These are phyloP conservation scores for Paramecium biaurelia DNA, from an alignment of 73 alveolate species.

Conservation along the genomic window DNA sequence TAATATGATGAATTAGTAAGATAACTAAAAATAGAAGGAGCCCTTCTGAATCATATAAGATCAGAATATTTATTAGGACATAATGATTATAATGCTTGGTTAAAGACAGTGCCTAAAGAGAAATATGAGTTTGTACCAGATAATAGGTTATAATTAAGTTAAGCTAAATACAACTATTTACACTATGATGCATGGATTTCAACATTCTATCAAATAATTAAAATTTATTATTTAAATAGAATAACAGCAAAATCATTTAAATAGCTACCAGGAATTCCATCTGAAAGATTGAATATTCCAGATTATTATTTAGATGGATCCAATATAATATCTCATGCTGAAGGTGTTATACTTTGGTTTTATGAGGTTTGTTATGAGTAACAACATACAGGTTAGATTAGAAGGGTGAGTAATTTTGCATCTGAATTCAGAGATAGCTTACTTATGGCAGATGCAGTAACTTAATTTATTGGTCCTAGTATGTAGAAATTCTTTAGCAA, in stretches of 20 bases:
- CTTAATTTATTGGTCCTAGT: not conserved
- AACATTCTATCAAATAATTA: constrained; percentile 87
- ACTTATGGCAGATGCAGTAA: constrained; percentile 2
- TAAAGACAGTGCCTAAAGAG: constrained; percentile 65
- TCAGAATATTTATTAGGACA: constrained; percentile 94
- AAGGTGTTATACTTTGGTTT: constrained; percentile 92
- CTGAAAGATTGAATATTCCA: constrained; percentile 78
- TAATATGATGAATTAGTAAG: constrained; percentile 93
- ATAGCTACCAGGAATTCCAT: constrained; percentile 85
- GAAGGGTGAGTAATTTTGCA: constrained; percentile 77
- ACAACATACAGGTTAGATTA: constrained; percentile 76
- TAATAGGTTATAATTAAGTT: constrained; percentile 28
- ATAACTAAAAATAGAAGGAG: constrained; percentile 93
- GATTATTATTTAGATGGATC: constrained; percentile 81
- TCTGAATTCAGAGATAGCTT: constrained; percentile 67
- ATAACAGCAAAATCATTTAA: constrained; percentile 92
- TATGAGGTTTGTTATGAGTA: constrained; percentile 72
- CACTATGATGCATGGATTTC: constrained; percentile 95
- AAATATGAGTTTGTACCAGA: constrained; percentile 53
- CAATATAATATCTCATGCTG: constrained; percentile 89
- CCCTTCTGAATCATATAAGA: constrained; percentile 92
- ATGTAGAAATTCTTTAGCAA: not conserved
- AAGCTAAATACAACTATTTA: constrained; percentile 82
- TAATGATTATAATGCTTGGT: constrained; percentile 72
- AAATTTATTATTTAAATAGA: constrained; percentile 91